phyloP scores from a whole-genome alignment of 495 filamentous ascomycete species.

The Neurospora sp. region DNA sequence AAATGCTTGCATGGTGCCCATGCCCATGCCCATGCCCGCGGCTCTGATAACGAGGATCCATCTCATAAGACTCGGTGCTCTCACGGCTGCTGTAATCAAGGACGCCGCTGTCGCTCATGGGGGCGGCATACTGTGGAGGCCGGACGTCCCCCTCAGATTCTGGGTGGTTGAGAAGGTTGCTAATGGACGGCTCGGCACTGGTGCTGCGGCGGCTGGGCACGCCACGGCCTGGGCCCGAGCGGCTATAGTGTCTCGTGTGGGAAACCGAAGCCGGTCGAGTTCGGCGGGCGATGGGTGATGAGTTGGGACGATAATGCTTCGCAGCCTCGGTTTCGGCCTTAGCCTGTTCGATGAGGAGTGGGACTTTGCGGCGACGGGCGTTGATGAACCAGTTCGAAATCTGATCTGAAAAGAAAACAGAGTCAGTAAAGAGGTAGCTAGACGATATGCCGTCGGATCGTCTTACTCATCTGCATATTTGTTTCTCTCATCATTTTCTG shows the following conservation, averaged over 20 bases:
- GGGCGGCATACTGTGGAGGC: slow-evolving; percentile 10
- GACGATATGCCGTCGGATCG: background rate
- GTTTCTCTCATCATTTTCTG: slow-evolving; percentile 68
- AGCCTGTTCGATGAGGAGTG: slow-evolving; percentile 47
- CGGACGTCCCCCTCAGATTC: slow-evolving; percentile 16
- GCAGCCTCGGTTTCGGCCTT: slow-evolving; percentile 31
- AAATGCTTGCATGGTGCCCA: background rate
- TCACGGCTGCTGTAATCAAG: slow-evolving; percentile 26
- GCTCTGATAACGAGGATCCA: background rate
- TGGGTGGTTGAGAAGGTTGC: slow-evolving; percentile 15
- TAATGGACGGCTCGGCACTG: slow-evolving; percentile 4
- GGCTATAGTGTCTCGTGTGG: background rate
- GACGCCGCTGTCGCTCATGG: slow-evolving; percentile 29
- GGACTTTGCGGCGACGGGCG: slow-evolving; percentile 69
- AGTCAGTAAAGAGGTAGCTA: slow-evolving; percentile 5
- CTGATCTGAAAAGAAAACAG: slow-evolving; percentile 33
- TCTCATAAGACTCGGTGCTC: slow-evolving; percentile 1
- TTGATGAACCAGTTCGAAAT: slow-evolving; percentile 98
- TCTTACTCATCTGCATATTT: slow-evolving; percentile 71
- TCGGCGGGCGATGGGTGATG: background rate
- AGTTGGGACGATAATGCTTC: background rate
- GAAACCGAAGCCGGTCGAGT: background rate
- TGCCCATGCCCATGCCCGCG: background rate
- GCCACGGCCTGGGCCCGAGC: background rate
- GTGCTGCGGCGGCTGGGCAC: slow-evolving; percentile 3